Percentiles rank a stretch among this genome's conserved stretches.
These are phyloP conservation scores for Spiraea crenata DNA, from an alignment of 331 rosid genomes.

Conservation along the genomic window DNA sequence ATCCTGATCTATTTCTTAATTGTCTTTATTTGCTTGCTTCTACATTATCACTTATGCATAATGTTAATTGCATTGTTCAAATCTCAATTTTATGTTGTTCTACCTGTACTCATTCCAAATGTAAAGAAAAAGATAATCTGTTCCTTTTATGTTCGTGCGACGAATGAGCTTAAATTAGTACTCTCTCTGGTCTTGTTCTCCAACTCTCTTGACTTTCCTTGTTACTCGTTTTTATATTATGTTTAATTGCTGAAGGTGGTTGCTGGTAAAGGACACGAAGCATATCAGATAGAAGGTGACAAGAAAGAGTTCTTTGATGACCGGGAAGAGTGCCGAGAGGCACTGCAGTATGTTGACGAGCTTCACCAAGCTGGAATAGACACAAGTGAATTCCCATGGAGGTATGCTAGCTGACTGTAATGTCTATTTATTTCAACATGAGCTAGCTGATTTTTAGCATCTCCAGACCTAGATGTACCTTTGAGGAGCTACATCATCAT, in stretches of 20 bases:
- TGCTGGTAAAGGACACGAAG: conserved; percentile 93
- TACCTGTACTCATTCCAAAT: background rate
- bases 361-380: conserved; percentile 97
- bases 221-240: conserved; percentile 9
- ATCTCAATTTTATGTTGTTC: background rate
- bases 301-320: conserved; percentile 80
- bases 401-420: conserved; percentile 46
- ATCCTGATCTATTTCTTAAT: conserved; percentile 22
- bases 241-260: conserved; percentile 61
- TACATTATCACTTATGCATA: background rate
- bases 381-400: conserved; percentile 97
- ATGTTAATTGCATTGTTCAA: no score
- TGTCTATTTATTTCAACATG: background rate
- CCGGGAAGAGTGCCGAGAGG: conserved; percentile 95
- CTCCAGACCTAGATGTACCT: background rate
- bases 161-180: background rate
- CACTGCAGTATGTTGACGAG: conserved; percentile 88
- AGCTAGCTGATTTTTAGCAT: background rate
- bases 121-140: background rate
- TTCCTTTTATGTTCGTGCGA: background rate
- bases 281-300: conserved; percentile 74
- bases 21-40: background rate
- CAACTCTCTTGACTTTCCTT: background rate
- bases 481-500: background rate
- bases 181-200: background rate